These are phyloP conservation scores for Yamadazyma epiphylla DNA, from an alignment of 1,139 yeast genomes.

Conservation along the genomic window DNA sequence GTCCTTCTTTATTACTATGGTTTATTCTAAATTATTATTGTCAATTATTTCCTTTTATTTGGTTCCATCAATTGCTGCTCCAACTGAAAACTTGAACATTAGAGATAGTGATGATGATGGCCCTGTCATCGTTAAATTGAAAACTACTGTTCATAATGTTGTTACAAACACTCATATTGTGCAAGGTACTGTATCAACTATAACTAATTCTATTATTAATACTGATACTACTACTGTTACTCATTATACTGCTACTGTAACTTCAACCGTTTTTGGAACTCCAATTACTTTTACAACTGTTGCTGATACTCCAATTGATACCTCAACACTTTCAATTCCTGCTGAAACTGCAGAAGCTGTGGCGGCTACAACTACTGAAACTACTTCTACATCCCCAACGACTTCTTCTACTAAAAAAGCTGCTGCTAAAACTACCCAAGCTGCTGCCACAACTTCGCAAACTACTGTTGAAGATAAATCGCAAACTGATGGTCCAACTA, in stretches of 20 bases:
- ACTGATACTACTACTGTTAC: constrained; percentile 39
- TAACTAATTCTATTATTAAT: constrained; percentile 25
- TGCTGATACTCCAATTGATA: constrained; percentile 30
- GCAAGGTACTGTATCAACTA: constrained; percentile 26
- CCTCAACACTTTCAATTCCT: constrained; percentile 10
- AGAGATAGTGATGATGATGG: constrained; percentile 27
- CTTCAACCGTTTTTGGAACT: constrained; percentile 39
- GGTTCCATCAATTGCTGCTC: constrained; percentile 25
- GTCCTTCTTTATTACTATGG: constrained; percentile 26
- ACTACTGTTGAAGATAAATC: constrained; percentile 7
- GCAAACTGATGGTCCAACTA: constrained; percentile 22
- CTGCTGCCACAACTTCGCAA: constrained; percentile 10
- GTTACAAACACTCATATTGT: constrained; percentile 33
- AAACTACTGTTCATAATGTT: constrained; percentile 33
- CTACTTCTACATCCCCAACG: constrained; percentile 7
- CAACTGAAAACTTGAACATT: constrained; percentile 17
- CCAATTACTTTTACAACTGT: constrained; percentile 38
- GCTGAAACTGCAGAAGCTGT: constrained; percentile 6
- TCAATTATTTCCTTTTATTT: constrained; percentile 17
- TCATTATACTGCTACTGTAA: constrained; percentile 44
- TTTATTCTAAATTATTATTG: constrained; percentile 26
- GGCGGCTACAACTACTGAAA: constrained; percentile 4
- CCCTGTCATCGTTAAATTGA: constrained; percentile 31
- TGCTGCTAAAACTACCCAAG: constrained; percentile 7
- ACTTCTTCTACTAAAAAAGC: constrained; percentile 5